Evolutionary conservation across 306 rosid species (phyloP), one percentile per base, ranked within the genome.

Genomic region (Fragaria nilgerrensis): DNA sequence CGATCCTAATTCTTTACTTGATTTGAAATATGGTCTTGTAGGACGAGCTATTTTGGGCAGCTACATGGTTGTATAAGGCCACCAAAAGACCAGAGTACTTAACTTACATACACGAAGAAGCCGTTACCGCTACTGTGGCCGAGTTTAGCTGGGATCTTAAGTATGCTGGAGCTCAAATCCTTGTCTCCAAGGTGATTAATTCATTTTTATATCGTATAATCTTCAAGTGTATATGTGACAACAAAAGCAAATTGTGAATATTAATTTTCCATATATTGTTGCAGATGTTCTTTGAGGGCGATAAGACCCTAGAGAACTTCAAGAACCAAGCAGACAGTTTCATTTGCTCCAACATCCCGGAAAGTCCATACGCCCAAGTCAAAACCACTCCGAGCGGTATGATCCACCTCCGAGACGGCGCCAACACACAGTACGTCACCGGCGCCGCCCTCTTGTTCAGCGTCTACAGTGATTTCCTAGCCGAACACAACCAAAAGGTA

Each of bases 141-240:
- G 98, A 92, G 77, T 95, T 95, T 64, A 95, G 97, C 70, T 95
- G 98, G 98, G 98, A 95, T 65, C 97, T 95, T 49, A 95, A 95
- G 80, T 95, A 90, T 73, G 97, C 97, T 5, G 97, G 98, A 74
- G 92, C 91, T 63, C 97, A 92, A 89, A 62, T 90, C 81, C 86
- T 95, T 65, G 87, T 95, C 5, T 10, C 88, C 32, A 77, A 89
- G 88, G 98, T 89, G 77, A 7, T 39, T 22, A 15, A 25, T 9
- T 36, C n/a, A 62, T 5, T 56, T 56, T 56, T 0, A 55, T 55
- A 55, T 55, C 12, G 27, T 55, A 2, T 55, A 20, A 20, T 55
- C 13, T 2, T 8, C 5, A 55, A n/a, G 3, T 53, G 2, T 53
- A 8, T 53, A 3, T 15, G 1, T 0, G 7, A 49, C 15, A 50